Evolutionary conservation across 139 green algal species (phyloP).

Genomic region (Volvox reticuliferus): DNA sequence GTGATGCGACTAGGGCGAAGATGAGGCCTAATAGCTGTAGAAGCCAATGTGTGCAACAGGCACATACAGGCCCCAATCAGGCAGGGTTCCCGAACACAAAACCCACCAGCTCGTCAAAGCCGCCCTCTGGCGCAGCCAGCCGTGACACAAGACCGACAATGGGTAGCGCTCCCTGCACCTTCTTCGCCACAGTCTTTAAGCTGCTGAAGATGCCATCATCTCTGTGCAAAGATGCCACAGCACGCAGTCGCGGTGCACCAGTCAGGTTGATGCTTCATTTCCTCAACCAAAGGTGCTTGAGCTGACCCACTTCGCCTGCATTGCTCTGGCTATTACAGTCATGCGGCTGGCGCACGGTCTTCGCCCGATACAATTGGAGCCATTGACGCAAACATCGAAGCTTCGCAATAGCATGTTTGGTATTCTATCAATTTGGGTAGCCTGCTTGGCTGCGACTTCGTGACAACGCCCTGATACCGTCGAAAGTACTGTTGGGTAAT

Average conservation of each 20-base stretch:
- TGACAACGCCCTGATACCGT: too few relatives aligned
- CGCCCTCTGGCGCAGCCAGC: conserved; percentile 72
- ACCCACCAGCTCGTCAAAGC: conserved; percentile 79
- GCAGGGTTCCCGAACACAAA: background rate
- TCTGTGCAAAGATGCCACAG: background rate
- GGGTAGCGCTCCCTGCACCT: conserved; percentile 75
- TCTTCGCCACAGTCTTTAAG: conserved; percentile 26
- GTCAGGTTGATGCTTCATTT: background rate
- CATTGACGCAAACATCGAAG: background rate
- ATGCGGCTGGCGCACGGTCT: background rate
- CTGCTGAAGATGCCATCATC: background rate
- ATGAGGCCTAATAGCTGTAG: too few relatives aligned
- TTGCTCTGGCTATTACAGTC: background rate
- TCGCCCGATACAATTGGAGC: background rate
- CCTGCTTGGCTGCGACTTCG: too few relatives aligned
- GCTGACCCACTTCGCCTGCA: conserved; percentile 13
- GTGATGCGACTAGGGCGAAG: too few relatives aligned
- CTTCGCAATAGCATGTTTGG: background rate
- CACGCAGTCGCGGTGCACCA: background rate
- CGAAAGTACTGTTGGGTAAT: too few relatives aligned
- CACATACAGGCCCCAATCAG: too few relatives aligned
- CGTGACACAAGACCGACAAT: conserved; percentile 83
- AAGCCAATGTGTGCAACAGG: too few relatives aligned
- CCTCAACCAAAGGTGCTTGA: background rate
- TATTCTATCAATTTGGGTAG: background rate